These are phyloP conservation scores for Pezicula rhizophila DNA, from an alignment of 2,329 filamentous ascomycete species.

Conservation along the genomic window DNA sequence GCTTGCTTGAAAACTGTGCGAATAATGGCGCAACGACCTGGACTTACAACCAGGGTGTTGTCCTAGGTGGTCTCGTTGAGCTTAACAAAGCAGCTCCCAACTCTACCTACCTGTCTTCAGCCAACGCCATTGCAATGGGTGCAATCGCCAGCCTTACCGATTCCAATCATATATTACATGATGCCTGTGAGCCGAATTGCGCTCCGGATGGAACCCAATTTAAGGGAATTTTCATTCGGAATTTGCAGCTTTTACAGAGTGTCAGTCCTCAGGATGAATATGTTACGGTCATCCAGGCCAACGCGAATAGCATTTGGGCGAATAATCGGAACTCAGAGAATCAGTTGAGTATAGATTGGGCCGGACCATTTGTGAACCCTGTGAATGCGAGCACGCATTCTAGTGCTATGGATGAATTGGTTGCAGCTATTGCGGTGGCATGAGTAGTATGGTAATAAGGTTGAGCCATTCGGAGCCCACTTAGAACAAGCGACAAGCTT, in stretches of 20 bases:
- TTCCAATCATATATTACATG: conserved; percentile 44
- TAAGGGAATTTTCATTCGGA: conserved; percentile 67
- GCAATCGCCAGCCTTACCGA: conserved; percentile 42
- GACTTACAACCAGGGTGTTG: conserved; percentile 56
- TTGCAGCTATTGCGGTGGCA: conserved; percentile 43
- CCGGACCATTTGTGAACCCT: conserved; percentile 47
- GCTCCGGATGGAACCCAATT: conserved; percentile 55
- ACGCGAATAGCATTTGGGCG: conserved; percentile 61
- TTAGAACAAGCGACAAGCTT: too few species aligned
- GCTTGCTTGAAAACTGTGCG: conserved; percentile 39
- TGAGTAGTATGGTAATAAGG: too few species aligned
- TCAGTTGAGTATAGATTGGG: conserved; percentile 57
- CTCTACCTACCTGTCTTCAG: conserved; percentile 34
- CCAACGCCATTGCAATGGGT: conserved; percentile 46
- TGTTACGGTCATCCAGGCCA: conserved; percentile 49
- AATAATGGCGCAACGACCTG: conserved; percentile 39
- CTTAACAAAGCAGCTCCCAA: conserved; percentile 44
- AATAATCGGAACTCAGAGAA: conserved; percentile 44
- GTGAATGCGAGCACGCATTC: conserved; percentile 53
- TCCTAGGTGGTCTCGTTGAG: conserved; percentile 53
- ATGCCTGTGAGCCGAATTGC: conserved; percentile 43
- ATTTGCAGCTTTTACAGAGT: conserved; percentile 46
- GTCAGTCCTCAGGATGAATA: conserved; percentile 44
- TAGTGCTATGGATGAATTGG: conserved; percentile 60
- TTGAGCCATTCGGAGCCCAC: too few species aligned